phyloP scores from a whole-genome alignment of 2,329 filamentous ascomycete species.

The Colletotrichum musicola region DNA sequence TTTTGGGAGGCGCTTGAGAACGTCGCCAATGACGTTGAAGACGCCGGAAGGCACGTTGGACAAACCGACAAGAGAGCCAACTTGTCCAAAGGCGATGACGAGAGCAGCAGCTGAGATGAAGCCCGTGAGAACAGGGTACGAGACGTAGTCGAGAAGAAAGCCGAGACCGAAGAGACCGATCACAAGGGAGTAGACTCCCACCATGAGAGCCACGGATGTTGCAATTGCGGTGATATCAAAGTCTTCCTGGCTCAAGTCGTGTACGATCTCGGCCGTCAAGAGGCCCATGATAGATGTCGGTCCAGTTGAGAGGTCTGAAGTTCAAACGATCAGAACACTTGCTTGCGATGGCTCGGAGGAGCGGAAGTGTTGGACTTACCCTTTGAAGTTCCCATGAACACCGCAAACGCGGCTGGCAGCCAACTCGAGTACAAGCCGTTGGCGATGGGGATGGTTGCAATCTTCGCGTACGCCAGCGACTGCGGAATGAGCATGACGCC shows the following conservation, averaged over 20 bases:
- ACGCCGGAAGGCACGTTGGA: conserved; percentile 42
- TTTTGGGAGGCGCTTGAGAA: conserved; percentile 46
- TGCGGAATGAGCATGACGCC: conserved; percentile 73
- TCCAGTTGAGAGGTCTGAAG: conserved; percentile 69
- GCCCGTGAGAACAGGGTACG: conserved; percentile 72
- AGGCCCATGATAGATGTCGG: conserved; percentile 75
- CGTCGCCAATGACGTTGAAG: conserved; percentile 33
- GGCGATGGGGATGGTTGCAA: conserved; percentile 71
- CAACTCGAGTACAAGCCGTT: conserved; percentile 72
- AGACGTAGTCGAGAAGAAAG: conserved; percentile 77
- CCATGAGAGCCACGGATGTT: conserved; percentile 72
- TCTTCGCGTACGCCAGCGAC: conserved; percentile 72
- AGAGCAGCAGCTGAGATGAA: conserved; percentile 77
- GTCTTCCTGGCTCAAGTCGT: conserved; percentile 59
- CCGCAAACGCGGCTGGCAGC: conserved; percentile 68
- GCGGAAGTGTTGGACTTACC: conserved; percentile 51
- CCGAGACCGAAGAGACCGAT: conserved; percentile 73
- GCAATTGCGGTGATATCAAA: conserved; percentile 62
- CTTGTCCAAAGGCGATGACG: conserved; percentile 74
- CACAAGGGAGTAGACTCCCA: conserved; percentile 70
- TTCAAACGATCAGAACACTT: background rate
- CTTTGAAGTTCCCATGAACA: conserved; percentile 73
- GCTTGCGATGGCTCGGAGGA: background rate
- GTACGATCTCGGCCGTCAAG: conserved; percentile 71
- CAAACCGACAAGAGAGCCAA: conserved; percentile 70